Percentiles rank a stretch among this genome's conserved stretches.
phyloP scores from a whole-genome alignment of 305 asterid genomes.

The Fraxinus platypoda region DNA sequence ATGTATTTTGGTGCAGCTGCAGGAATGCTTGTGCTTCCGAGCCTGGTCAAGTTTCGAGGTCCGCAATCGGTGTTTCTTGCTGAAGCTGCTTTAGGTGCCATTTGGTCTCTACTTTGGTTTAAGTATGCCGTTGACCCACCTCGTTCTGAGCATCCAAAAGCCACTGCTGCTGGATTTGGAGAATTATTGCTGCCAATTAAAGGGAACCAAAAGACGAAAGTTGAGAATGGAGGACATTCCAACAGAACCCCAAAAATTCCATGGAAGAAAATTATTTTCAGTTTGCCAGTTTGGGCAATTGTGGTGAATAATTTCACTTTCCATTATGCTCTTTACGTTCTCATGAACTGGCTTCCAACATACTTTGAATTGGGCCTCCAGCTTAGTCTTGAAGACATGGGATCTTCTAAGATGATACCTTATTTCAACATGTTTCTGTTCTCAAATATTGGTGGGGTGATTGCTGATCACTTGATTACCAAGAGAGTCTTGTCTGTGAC shows the following conservation, averaged over 20 bases:
- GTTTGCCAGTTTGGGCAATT: constrained; percentile 89
- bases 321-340: constrained; percentile 91
- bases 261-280: constrained; percentile 63
- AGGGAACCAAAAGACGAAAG: constrained; percentile 44
- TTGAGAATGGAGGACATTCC: constrained; percentile 56
- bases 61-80: constrained; percentile 86
- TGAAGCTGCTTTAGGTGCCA: constrained; percentile 80
- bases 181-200: constrained; percentile 62
- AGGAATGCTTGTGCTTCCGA: constrained; percentile 88
- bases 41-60: constrained; percentile 67
- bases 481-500: constrained; percentile 65
- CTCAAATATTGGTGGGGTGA: constrained; percentile 89
- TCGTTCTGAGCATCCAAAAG: constrained; percentile 91
- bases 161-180: constrained; percentile 92
- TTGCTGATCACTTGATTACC: constrained; percentile 79
- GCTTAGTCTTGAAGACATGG: constrained; percentile 94
- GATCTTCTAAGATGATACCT: constrained; percentile 96
- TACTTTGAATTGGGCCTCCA: constrained; percentile 85
- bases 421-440: constrained; percentile 87
- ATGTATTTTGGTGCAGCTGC: constrained; percentile 95
- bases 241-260: constrained; percentile 52
- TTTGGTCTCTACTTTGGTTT: constrained; percentile 89
- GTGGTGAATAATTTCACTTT: constrained; percentile 86
- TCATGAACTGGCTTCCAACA: constrained; percentile 99
- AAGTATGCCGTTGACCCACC: constrained; percentile 83